phyloP scores from a whole-genome alignment of 257 asterid genomes.

The Solanum paucissectum region DNA sequence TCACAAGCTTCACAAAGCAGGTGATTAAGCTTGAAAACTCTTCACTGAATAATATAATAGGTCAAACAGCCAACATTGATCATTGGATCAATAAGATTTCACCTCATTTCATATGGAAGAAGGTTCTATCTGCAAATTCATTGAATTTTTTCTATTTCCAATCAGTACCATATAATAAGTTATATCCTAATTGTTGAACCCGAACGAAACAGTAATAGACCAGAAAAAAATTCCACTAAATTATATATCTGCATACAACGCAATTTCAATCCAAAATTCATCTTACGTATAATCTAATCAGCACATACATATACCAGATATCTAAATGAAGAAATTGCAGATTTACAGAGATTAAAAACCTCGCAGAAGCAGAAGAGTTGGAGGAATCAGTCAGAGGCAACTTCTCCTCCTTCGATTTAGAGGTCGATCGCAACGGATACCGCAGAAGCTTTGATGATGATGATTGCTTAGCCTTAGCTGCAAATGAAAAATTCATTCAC shows the following conservation, averaged over 20 bases:
- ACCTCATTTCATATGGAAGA: not conserved
- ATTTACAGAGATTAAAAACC: conserved; percentile 12
- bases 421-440: conserved; percentile 80
- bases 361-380: conserved; percentile 37
- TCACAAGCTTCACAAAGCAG: not conserved
- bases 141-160: not conserved
- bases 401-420: conserved; percentile 54
- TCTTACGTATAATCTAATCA: not conserved
- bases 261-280: not conserved
- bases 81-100: not conserved
- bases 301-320: not conserved
- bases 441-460: conserved; percentile 60
- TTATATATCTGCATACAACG: not conserved
- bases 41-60: not conserved
- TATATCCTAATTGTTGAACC: not conserved
- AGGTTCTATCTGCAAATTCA: not conserved
- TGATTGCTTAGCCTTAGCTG: conserved; percentile 28
- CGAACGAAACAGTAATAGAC: not conserved
- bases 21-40: not conserved
- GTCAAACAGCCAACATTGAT: not conserved
- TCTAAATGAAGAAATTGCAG: not conserved
- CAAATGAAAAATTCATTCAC: not conserved
- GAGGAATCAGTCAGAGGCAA: conserved; percentile 46
- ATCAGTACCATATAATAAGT: not conserved
- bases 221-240: not conserved